Percentiles rank a stretch among this genome's conserved stretches.
These are phyloP conservation scores for Phoma sp. DNA, from an alignment of 2,329 filamentous ascomycete species.

Conservation along the genomic window DNA sequence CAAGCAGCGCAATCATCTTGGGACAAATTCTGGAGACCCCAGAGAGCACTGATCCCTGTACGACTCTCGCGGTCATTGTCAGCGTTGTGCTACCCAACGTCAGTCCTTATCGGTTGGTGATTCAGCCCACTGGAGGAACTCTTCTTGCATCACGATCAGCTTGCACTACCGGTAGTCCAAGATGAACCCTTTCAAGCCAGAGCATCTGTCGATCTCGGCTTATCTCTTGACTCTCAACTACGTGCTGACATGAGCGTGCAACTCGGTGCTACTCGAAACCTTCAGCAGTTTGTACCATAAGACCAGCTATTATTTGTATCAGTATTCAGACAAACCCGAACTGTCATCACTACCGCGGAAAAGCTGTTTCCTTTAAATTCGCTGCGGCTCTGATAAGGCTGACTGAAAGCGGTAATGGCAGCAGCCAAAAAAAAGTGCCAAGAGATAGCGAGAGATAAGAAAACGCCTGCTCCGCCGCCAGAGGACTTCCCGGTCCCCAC, in stretches of 20 bases:
- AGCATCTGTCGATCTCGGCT: no score
- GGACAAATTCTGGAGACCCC: neutral
- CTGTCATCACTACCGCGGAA: conserved; percentile 42
- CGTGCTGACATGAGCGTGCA: neutral
- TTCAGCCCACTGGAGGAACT: neutral
- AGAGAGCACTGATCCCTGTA: conserved; percentile 2
- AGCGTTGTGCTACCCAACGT: conserved; percentile 3
- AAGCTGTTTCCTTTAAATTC: conserved; percentile 37
- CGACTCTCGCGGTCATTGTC: neutral
- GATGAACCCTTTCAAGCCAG: neutral
- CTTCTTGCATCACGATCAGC: conserved; percentile 10
- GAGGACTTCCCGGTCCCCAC: conserved; percentile 35
- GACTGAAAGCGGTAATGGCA: conserved; percentile 8
- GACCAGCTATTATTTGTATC: conserved; percentile 8
- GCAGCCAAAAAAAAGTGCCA: conserved; percentile 9
- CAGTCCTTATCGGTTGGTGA: conserved; percentile 3
- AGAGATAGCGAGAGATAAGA: conserved; percentile 44
- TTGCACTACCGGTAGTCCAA: neutral
- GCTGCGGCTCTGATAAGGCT: conserved; percentile 37
- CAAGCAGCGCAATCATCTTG: neutral
- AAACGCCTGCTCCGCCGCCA: conserved; percentile 32
- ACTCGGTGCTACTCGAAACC: no score
- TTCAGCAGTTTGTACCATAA: neutral
- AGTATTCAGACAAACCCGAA: conserved; percentile 27
- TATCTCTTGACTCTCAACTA: neutral